Conservation (phyloP, 805 yeast genomes). For the Isabelozyma pseudorhagii region DNA sequence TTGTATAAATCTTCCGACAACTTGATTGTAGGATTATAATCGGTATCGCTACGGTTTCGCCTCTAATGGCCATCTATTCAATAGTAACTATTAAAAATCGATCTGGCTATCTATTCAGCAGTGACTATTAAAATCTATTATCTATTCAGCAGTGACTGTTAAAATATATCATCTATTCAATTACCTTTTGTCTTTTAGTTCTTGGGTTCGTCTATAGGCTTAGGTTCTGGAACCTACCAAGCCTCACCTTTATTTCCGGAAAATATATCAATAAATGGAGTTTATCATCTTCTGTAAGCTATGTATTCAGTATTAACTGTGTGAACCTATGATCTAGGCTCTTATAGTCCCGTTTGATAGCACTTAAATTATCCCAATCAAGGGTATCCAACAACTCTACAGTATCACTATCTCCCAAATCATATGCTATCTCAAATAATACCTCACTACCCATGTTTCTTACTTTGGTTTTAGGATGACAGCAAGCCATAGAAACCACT, state of each 20-base stretch:
- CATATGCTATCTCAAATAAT: conserved; percentile 34
- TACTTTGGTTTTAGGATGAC: conserved; percentile 28
- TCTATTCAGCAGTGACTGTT: neutral
- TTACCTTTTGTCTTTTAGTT: neutral
- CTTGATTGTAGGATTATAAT: conserved; percentile 16
- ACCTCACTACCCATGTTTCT: conserved; percentile 41
- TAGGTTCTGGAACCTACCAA: no score
- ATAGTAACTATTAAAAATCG: neutral
- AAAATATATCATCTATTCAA: neutral
- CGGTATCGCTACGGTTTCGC: neutral
- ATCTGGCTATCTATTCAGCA: neutral
- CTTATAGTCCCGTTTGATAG: neutral
- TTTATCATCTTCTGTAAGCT: no score
- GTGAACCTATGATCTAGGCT: neutral
- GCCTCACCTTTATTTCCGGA: no score
- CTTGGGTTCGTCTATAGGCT: no score
- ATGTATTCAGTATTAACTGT: neutral
- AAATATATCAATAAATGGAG: no score
- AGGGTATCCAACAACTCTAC: conserved; percentile 6
- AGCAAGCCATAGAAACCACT: conserved; percentile 25
- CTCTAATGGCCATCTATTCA: neutral
- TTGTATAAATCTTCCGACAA: conserved; percentile 17
- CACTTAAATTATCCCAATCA: conserved; percentile 10
- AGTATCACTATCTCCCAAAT: conserved; percentile 6
- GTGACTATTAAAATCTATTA: neutral